Base-by-base conservation (phyloP, 176 grass and related monocot species). In the Oryza punctata region DNA sequence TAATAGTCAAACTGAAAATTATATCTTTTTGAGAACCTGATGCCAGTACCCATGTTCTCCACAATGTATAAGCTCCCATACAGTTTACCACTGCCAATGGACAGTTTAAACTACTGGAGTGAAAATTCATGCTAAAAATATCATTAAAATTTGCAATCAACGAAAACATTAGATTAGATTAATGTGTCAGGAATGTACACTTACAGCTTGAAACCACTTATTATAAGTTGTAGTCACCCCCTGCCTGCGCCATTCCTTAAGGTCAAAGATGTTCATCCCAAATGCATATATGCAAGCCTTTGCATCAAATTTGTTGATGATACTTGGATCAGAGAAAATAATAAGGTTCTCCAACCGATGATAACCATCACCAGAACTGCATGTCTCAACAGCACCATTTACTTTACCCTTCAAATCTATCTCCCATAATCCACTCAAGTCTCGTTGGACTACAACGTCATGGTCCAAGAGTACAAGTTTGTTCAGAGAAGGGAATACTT, bases 401-500 rank as follows among this genome's bases (percentile, higher is more conserved):
- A 98, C 82, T 81, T 93, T 95, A 30, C 80, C 85, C 65, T 88
- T 81, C 91, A 93, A 88, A 85, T 93, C 82, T 41, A 93, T 19
- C 40, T 60, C 27, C 95, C 95, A 98, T 30, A 98, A 82, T 70
- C 29, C 76, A 41, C 71, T 87, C 4, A 95, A 67, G 46, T 95
- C 91, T 67, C 83, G 95, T 71, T 89, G 90, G 27, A 98, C 87
- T 69, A 98, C 89, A 23, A 95, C 91, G 88, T 98, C 95, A 84
- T 98, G 90, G 78, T 98, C 95, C 78, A 98, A 82, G 82, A 98
- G 87, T 87, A 98, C 26, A 84, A 98, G 54, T 72, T 95, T 95
- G 68, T 87, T 83, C 72, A 98, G 77, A 81, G 72, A 88, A 38
- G 90, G 95, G 73, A 98, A 98, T 43, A 98, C 76, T 81, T 95